phyloP scores from a whole-genome alignment of 768 basidiomycete genomes.

The Lactarius hengduanensis region DNA sequence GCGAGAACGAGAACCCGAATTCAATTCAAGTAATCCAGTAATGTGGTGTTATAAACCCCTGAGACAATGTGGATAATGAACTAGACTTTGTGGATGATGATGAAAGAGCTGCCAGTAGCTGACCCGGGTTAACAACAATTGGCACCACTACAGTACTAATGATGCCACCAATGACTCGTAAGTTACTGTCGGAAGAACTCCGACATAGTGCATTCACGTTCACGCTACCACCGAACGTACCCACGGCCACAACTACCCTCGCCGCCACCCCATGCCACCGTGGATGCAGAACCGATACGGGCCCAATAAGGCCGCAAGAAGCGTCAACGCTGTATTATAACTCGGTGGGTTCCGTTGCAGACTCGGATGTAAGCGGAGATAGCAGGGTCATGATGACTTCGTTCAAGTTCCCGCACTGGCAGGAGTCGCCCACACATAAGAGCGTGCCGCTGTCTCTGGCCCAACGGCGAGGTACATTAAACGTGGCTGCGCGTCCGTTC shows the following conservation, averaged over 20 bases:
- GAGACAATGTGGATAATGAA: too few species aligned
- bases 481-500: slow-evolving; percentile 56
- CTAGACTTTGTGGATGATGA: too few species aligned
- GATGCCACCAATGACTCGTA: too few species aligned
- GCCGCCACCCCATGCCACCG: slow-evolving; percentile 31
- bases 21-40: too few species aligned
- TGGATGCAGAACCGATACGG: slow-evolving; percentile 32
- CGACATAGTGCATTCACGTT: slow-evolving; percentile 64
- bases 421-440: slow-evolving; percentile 53
- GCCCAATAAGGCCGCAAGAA: slow-evolving; percentile 80
- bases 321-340: slow-evolving; percentile 62
- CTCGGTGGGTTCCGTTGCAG: slow-evolving; percentile 39
- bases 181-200: too few species aligned
- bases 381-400: slow-evolving; percentile 53
- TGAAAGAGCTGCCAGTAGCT: too few species aligned
- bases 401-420: slow-evolving; percentile 79
- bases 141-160: too few species aligned
- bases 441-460: slow-evolving; percentile 43
- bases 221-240: slow-evolving; percentile 64
- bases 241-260: slow-evolving; percentile 38
- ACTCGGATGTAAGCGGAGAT: slow-evolving; percentile 54
- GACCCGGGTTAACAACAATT: too few species aligned
- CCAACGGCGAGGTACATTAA: slow-evolving; percentile 34
- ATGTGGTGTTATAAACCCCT: too few species aligned
- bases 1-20: too few species aligned